A percentile compares a stretch with the other conserved stretches of the same genome.
These are phyloP conservation scores for Cordyceps cateniannulata DNA, from an alignment of 2,329 filamentous ascomycete genomes.

Conservation along the genomic window DNA sequence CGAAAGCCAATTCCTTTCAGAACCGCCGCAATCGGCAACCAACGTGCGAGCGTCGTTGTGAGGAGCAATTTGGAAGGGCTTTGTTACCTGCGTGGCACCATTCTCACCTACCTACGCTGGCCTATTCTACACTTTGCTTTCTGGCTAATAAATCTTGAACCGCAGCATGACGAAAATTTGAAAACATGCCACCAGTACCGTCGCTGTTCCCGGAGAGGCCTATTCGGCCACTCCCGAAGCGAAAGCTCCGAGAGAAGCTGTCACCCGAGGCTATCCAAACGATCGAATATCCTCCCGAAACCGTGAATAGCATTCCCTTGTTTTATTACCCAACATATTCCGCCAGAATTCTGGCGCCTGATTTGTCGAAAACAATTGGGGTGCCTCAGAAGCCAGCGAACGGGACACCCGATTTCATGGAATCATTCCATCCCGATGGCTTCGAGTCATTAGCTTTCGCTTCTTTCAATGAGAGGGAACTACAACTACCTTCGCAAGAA, in stretches of 20 bases:
- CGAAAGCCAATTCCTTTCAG: neutral
- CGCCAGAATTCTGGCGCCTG: slow-evolving; percentile 34
- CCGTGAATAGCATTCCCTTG: slow-evolving; percentile 63
- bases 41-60: neutral
- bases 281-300: slow-evolving; percentile 74
- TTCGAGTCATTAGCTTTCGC: neutral
- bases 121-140: neutral
- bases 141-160: slow-evolving; percentile 21
- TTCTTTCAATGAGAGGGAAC: neutral
- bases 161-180: slow-evolving; percentile 24
- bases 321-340: slow-evolving; percentile 57
- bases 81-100: neutral
- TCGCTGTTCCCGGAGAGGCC: slow-evolving; percentile 81
- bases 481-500: neutral
- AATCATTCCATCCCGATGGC: neutral
- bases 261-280: slow-evolving; percentile 77
- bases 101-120: neutral
- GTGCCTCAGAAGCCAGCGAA: neutral
- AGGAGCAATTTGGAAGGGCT: neutral
- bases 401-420: neutral
- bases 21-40: neutral
- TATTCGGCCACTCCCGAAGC: slow-evolving; percentile 86
- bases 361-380: neutral
- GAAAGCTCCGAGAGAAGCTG: slow-evolving; percentile 78
- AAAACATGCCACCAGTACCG: slow-evolving; percentile 61